Evolutionary conservation across 2,329 filamentous ascomycete genomes (phyloP), one percentile per base, ranked within the genome.

Genomic region (Metarhizium brunneum): DNA sequence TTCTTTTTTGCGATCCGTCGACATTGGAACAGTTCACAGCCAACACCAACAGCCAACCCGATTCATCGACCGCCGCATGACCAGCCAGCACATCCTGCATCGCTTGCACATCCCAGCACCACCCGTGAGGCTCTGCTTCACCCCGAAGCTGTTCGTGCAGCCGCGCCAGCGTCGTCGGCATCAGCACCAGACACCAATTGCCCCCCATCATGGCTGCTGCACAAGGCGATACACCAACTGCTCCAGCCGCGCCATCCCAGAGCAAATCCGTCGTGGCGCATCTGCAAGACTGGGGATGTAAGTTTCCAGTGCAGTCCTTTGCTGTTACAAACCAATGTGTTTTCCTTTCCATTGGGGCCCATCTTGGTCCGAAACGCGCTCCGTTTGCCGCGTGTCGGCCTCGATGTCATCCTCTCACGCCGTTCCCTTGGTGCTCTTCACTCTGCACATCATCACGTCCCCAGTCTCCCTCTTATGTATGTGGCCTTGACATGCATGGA

Each of bases 251-350:
- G 20, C 14, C 16, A 30, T 25, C 53, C 36, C 63, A 68, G 7
- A 53, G 69, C 29, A 71, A 66, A 56, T 66, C 71, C 4, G 53
- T 71, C 13, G 58, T 68, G 55, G 68, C 67, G 50, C 63, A 62
- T 32, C 61, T 80, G 2, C 67, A 73, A 38, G 73, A 68, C 55
- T 80, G 77, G 76, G 78, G 77, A 59, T 74, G 78, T 80, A 73
- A 65, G 77, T 76, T 40, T 11, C 14, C 38, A 13, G 2, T 6
- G 5, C 5, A 2, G 11, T 40, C 38, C 5, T 40, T 11, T 16
- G 10, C 38, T 40, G 35, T 8, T 36, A 6, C 7, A 25, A 25
- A 25, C 25, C 25, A 25, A 25, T 25, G 25, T 25, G 25, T 25
- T 36, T 36, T 36, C 6, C 35, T 8, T 36, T 36, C 8, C 35